These are phyloP conservation scores for Crithidia acanthocephali DNA, from an alignment of 208 protist species.

Conservation along the genomic window DNA sequence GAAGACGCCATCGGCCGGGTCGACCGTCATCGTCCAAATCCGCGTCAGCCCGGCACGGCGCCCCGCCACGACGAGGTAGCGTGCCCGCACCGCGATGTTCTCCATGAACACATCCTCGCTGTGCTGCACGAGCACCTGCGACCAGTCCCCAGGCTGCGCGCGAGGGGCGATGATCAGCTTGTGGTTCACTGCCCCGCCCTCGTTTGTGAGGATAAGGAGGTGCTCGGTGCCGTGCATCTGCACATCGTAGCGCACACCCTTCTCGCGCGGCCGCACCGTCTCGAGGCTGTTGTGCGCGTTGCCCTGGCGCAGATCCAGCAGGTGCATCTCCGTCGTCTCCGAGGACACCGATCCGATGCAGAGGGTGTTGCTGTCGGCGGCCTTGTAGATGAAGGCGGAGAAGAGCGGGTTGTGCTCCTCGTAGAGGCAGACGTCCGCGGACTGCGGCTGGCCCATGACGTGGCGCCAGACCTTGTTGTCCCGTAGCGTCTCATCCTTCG, in stretches of 20 bases:
- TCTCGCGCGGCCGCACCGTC: constrained; percentile 71
- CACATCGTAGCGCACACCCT: constrained; percentile 81
- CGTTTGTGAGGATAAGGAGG: constrained; percentile 85
- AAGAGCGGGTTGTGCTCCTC: constrained; percentile 81
- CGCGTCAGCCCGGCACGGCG: constrained; percentile 77
- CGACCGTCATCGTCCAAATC: constrained; percentile 74
- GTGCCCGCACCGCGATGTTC: constrained; percentile 46
- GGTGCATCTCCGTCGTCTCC: constrained; percentile 80
- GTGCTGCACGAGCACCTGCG: constrained; percentile 57
- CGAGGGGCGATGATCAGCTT: constrained; percentile 70
- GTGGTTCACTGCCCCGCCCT: constrained; percentile 74
- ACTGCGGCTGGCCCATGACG: constrained; percentile 73
- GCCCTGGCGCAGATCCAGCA: constrained; percentile 78
- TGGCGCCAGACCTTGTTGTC: constrained; percentile 90
- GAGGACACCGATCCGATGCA: constrained; percentile 63
- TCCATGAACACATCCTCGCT: constrained; percentile 59
- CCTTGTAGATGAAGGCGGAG: constrained; percentile 57
- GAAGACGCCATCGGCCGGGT: constrained; percentile 45
- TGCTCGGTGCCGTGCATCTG: constrained; percentile 75
- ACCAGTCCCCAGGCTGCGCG: constrained; percentile 49
- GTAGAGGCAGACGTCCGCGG: constrained; percentile 81
- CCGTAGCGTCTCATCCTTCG: constrained; percentile 78
- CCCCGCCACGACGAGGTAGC: constrained; percentile 71
- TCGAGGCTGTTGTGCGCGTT: constrained; percentile 63
- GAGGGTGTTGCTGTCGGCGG: constrained; percentile 67